Evolutionary conservation across 257 asterid species (phyloP).

Genomic region (Solanum virginianum): DNA sequence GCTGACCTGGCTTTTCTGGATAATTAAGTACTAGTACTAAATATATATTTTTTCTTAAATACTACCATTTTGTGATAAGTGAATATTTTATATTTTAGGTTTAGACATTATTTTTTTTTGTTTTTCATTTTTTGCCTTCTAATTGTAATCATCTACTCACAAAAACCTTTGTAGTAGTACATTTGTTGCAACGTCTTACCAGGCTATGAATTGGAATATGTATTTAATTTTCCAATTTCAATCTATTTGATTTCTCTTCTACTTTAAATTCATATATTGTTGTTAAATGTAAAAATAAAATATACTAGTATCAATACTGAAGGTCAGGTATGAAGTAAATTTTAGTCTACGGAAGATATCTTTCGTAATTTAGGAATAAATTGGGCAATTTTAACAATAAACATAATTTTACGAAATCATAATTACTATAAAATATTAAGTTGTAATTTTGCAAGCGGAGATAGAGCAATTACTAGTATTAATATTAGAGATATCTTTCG

Average conservation of each 20-base stretch:
- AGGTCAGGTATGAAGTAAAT: neutral
- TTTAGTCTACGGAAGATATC: neutral
- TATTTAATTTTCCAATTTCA: neutral
- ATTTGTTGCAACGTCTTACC: neutral
- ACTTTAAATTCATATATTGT: neutral
- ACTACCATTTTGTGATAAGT: neutral
- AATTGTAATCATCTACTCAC: neutral
- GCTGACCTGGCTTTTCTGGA: conserved; percentile 8
- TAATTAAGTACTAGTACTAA: neutral
- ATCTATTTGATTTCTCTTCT: neutral
- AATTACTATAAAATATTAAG: too few species aligned
- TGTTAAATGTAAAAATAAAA: neutral
- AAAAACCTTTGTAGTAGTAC: neutral
- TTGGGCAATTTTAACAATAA: neutral
- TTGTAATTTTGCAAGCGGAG: too few species aligned
- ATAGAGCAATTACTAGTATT: too few species aligned
- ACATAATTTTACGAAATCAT: too few species aligned
- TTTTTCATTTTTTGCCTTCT: neutral
- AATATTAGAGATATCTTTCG: neutral
- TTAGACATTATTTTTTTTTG: neutral
- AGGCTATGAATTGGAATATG: neutral
- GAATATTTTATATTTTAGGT: neutral
- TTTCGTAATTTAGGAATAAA: neutral
- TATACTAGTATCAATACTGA: neutral
- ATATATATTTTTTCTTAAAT: neutral